Evolutionary conservation across 2,329 filamentous ascomycete genomes (phyloP), one percentile per base, ranked within the genome.

Genomic region (Dothidotthia symphoricarpi): DNA sequence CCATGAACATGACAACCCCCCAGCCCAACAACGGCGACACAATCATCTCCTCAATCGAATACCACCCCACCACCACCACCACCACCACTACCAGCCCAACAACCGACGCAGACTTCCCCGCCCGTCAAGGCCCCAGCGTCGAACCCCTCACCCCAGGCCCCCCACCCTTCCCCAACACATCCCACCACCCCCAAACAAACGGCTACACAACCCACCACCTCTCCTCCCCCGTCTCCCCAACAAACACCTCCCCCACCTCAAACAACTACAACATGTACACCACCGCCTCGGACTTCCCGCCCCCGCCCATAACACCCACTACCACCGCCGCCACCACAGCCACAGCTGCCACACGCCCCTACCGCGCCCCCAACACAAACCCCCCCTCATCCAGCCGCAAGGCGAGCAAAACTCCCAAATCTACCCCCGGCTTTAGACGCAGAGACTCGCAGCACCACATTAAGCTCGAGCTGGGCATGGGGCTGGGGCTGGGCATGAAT

Each of bases 21-120:
- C 49, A 55, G 16, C 40, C 44, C 22, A 27, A 45, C n/a, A 50
- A 55, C 16, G 41, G 45, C 10, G 59, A 66, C 19, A 50, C 49
- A 6, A 38, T 66, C 19, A 47, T 67, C 38, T 64, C 63, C 9
- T 66, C 59, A 2, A 64, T 66, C 19, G 64, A 67, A 34, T 44
- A 56, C 22, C 47, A 45, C 15, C 43, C 46, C 3, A 54, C 53
- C n/a, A 48, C 30, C 6, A 22, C 19, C 19, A 31, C 39, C 6
- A 31, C 46, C 26, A 27, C 49, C 8, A 51, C 53, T 9, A 31
- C 39, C 6, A 31, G 45, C 26, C 28, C 49, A 6, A 51, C 53
- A 39, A 43, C 55, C 11, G 51, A 44, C 24, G 32, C 53, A 11
- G 47, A 47, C 15, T 39, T 46, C 7, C 27, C 39, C 6, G 32